Evolutionary conservation across 192 early-diverging fungal genomes (phyloP).

Genomic region (Podila epigama): DNA sequence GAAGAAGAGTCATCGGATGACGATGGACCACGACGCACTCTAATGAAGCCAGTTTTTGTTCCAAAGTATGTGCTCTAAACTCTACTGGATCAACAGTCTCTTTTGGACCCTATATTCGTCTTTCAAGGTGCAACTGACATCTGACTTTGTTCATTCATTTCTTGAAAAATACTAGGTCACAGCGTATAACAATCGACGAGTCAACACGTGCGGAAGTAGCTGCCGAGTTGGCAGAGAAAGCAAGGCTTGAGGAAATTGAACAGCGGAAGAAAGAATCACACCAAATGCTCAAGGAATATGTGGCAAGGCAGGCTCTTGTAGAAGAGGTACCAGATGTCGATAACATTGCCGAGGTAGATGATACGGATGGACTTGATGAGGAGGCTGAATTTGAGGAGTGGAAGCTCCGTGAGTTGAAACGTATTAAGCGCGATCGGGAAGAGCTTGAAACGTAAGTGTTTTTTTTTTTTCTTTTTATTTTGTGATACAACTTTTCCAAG

Average conservation of each 20-base stretch:
- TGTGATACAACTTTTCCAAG: not conserved
- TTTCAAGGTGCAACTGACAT: conserved; percentile 70
- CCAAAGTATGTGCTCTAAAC: conserved; percentile 72
- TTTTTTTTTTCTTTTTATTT: not conserved
- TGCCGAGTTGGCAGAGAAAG: conserved; percentile 66
- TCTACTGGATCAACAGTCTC: conserved; percentile 40
- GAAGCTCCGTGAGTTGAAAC: conserved; percentile 87
- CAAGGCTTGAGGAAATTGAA: conserved; percentile 56
- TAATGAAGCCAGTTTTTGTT: conserved; percentile 93
- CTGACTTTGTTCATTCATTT: not conserved
- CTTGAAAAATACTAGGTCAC: conserved; percentile 55
- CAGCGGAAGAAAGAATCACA: conserved; percentile 80
- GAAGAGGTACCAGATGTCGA: conserved; percentile 54
- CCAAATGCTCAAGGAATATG: conserved; percentile 73
- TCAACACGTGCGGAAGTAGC: conserved; percentile 60
- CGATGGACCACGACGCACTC: conserved; percentile 42
- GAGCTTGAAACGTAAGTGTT: conserved; percentile 67
- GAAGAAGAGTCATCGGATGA: conserved; percentile 69
- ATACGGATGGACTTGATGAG: conserved; percentile 90
- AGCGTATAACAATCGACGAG: conserved; percentile 68
- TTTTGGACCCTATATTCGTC: conserved; percentile 93
- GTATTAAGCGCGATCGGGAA: conserved; percentile 89
- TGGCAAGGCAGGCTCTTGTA: conserved; percentile 65
- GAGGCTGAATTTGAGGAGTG: conserved; percentile 90
- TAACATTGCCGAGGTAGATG: conserved; percentile 72